Evolutionary conservation across 1,284 basidiomycete genomes (phyloP).

Genomic region (Crocinoboletus sp.): DNA sequence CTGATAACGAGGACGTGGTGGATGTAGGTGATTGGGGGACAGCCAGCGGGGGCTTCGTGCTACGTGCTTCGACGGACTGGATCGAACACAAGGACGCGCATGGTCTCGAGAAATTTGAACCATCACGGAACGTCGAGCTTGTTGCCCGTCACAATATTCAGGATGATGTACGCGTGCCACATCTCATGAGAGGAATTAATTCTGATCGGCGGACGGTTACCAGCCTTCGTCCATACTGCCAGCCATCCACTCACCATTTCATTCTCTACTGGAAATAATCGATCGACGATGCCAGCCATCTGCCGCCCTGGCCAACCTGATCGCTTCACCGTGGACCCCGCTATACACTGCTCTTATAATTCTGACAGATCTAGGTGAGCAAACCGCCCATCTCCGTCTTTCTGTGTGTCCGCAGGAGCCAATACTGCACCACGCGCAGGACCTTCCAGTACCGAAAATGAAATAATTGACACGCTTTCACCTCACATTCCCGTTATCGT

Average conservation of each 20-base stretch:
- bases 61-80: conserved; percentile 65
- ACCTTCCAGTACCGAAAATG: conserved; percentile 37
- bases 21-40: conserved; percentile 55
- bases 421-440: conserved; percentile 19
- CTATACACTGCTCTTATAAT: conserved; percentile 57
- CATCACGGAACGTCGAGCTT: conserved; percentile 58
- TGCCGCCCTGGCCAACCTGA: conserved; percentile 43
- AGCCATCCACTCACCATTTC: conserved; percentile 55
- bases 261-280: conserved; percentile 44
- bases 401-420: background rate
- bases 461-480: conserved; percentile 47
- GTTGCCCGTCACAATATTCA: conserved; percentile 31
- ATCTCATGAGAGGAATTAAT: background rate
- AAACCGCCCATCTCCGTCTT: background rate
- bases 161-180: conserved; percentile 18
- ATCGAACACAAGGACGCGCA: conserved; percentile 58
- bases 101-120: conserved; percentile 60
- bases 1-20: conserved; percentile 61
- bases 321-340: conserved; percentile 50
- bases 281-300: conserved; percentile 48
- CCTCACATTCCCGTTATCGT: conserved; percentile 54
- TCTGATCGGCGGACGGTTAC: conserved; percentile 8
- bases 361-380: conserved; percentile 45
- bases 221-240: conserved; percentile 35
- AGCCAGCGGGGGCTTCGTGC: conserved; percentile 35